Evolutionary conservation across 306 rosid species (phyloP), one percentile per base, ranked within the genome.

Genomic region (Malus orientalis): DNA sequence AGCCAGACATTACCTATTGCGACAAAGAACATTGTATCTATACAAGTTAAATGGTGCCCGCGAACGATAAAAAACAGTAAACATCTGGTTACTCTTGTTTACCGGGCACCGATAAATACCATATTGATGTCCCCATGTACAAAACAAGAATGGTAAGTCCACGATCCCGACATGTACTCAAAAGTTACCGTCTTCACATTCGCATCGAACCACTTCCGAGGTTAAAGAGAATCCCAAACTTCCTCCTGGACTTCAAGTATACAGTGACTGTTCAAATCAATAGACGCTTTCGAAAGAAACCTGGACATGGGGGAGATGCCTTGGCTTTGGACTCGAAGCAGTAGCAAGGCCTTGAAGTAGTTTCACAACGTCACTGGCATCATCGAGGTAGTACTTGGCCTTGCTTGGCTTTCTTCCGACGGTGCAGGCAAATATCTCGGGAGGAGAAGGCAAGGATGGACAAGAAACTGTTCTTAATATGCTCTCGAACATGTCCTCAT

Each of bases 401-500:
- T 92, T 92, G 85, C 97, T 92, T 45, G 96, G 97, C 81, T 92
- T 92, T 76, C 82, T 80, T 44, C 96, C 97, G 44, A 92, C 96
- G 0, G 97, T 90, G 81, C 97, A 92, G 70, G 97, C 95, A 73
- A 88, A 92, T 70, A 89, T 85, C 71, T 89, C 93, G 0, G 95
- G 89, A 60, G 88, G 79, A 1, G 84, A 81, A 73, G 89, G 87
- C 82, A 88, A 68, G 8, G 85, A 83, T 42, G 87, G 89, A 81
- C 85, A 55, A 2, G 87, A 77, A 14, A 86, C 87, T 2, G 90
- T 79, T 65, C 89, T 88, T 75, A 81, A 71, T 79, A 93, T 86
- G 84, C 89, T 87, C 81, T 89, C 92, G 79, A 93, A 93, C 98
- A 93, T 93, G 85, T 93, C 92, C 75, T 93, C 98, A 20, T 93